Percentiles rank a stretch among this genome's conserved stretches.
These are phyloP conservation scores for Penicillium olsonii DNA, from an alignment of 2,329 filamentous ascomycete species.

Conservation along the genomic window DNA sequence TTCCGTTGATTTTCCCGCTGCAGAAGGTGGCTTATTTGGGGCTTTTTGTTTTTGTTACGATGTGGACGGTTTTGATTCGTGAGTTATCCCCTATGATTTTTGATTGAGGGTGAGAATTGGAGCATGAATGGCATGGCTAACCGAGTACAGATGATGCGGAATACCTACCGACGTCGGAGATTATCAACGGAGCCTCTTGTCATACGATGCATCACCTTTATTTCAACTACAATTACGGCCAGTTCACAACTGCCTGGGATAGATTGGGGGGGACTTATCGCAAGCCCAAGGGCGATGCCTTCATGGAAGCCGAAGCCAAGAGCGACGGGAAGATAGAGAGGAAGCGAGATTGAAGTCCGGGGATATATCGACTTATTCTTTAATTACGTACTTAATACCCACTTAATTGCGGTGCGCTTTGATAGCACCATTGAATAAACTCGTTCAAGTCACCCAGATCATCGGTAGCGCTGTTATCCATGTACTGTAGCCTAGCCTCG, in stretches of 20 bases:
- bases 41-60: slow-evolving; percentile 87
- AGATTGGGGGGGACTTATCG: slow-evolving; percentile 70
- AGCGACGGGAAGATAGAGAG: not conserved
- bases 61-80: slow-evolving; percentile 91
- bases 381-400: slow-evolving; percentile 9
- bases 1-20: slow-evolving; percentile 86
- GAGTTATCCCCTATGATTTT: too few relatives aligned
- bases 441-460: slow-evolving; percentile 34
- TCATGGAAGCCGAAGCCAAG: slow-evolving; percentile 12
- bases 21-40: slow-evolving; percentile 85
- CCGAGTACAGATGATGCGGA: slow-evolving; percentile 80
- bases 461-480: slow-evolving; percentile 31
- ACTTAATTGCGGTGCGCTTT: not conserved
- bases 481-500: slow-evolving; percentile 21
- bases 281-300: slow-evolving; percentile 19
- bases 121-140: too few relatives aligned
- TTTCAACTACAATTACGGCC: slow-evolving; percentile 90
- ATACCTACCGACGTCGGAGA: slow-evolving; percentile 79
- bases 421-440: slow-evolving; percentile 29
- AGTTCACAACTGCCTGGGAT: slow-evolving; percentile 92
- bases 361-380: too few relatives aligned
- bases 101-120: too few relatives aligned
- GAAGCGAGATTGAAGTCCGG: slow-evolving; percentile 8
- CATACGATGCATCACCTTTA: slow-evolving; percentile 89
- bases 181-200: slow-evolving; percentile 86